Percentiles rank a stretch among this genome's conserved stretches.
These are phyloP conservation scores for Linnemannia exigua DNA, from an alignment of 192 early-diverging fungal genomes.

Conservation along the genomic window DNA sequence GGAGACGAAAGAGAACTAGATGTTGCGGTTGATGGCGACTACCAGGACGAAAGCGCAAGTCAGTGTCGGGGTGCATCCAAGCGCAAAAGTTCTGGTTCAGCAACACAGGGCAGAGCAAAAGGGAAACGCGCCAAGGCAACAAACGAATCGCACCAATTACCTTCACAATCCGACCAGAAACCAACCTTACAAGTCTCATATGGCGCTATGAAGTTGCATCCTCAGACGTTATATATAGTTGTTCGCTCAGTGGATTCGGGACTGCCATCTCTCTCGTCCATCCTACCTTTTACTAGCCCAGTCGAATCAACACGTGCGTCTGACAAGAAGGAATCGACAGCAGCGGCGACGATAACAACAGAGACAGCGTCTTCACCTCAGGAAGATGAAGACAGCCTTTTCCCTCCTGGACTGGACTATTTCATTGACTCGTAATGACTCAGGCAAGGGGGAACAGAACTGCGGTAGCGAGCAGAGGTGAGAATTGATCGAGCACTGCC, in stretches of 20 bases:
- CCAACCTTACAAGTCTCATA: constrained; percentile 40
- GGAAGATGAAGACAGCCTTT: constrained; percentile 28
- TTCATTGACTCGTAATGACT: constrained; percentile 5
- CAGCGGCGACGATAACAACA: too few species aligned
- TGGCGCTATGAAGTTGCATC: constrained; percentile 13
- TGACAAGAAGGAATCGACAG: neutral
- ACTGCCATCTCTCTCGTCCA: constrained; percentile 10
- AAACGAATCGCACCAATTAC: neutral
- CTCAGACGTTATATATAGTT: constrained; percentile 43
- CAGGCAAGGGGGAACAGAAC: neutral
- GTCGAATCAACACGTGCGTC: neutral
- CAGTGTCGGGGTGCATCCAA: neutral
- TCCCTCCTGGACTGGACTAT: constrained; percentile 40
- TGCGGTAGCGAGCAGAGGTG: neutral
- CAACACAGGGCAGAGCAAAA: neutral
- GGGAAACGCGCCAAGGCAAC: constrained; percentile 10
- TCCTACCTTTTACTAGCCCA: neutral
- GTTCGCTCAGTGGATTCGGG: constrained; percentile 6
- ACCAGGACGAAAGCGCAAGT: neutral
- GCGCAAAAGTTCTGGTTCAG: neutral
- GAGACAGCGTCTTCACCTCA: neutral
- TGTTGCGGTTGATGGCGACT: neutral
- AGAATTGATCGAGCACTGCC: neutral
- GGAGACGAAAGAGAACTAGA: neutral
- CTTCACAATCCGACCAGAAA: constrained; percentile 30